Base-by-base conservation (phyloP, 257 asterid genomes). In the Linderniella brevidens region DNA sequence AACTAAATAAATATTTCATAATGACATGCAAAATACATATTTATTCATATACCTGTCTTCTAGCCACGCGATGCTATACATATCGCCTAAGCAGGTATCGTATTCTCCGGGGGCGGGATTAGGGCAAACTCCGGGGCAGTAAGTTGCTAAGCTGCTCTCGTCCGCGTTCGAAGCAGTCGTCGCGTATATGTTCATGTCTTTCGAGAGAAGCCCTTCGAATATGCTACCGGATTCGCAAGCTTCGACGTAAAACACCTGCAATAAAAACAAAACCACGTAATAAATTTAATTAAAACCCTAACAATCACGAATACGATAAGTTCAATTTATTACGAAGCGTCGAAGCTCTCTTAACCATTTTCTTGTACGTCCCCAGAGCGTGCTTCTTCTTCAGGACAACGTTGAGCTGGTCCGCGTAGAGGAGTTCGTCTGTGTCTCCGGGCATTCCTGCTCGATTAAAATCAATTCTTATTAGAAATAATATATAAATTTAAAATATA, bases 1-100 rank as follows among this genome's bases (percentile, higher is more conserved):
- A 50, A 4, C 36, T 25, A 48, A 32, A n/a, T n/a, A n/a, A n/a
- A n/a, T n/a, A n/a, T 51, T 37, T 37, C 37, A 17, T 16, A 18
- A 11, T 4, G 42, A 36, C 6, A 43, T 13, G 19, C 8, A n/a
- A n/a, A n/a, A n/a, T n/a, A n/a, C n/a, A n/a, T n/a, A n/a, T n/a
- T n/a, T n/a, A n/a, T n/a, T n/a, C n/a, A n/a, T n/a, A n/a, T 69
- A 79, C 99, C 99, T 76, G 71, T 90, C 99, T 57, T 90, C 99
- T 94, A 90, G 81, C 99, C 99, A 90, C 54, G 99, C 78, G 64
- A 90, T 74, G 58, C 96, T 85, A 36, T 90, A 90, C 64, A 85
- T 67, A 64, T 90, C 99, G 36, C 96, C 96, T 54, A 90, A 63
- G 74, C 99, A 90, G 35, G 99, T 85, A 35, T 68, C 81, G 19